phyloP scores from a whole-genome alignment of 179 eudicot species.

The Actinidia arguta region DNA sequence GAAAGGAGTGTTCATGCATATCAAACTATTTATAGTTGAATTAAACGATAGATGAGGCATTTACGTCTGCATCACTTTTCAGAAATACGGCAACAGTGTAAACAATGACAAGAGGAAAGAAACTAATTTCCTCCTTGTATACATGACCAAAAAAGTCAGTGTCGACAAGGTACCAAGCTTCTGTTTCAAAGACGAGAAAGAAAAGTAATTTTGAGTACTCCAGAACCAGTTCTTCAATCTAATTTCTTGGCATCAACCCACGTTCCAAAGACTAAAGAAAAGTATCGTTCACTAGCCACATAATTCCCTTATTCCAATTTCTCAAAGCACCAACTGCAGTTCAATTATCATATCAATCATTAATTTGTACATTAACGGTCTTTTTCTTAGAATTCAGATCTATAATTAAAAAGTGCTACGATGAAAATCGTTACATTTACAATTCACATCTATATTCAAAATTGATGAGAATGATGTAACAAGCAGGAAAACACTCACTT shows the following conservation, averaged over 20 bases:
- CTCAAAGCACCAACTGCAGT: slow-evolving; percentile 6
- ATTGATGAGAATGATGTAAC: neutral
- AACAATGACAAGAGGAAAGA: neutral
- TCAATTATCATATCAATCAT: neutral
- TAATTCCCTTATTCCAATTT: neutral
- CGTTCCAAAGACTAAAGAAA: neutral
- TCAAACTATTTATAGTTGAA: neutral
- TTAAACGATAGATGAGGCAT: neutral
- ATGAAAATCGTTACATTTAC: neutral
- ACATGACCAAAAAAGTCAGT: neutral
- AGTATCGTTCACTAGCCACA: neutral
- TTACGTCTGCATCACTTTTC: neutral
- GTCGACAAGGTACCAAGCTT: neutral
- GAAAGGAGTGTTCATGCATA: neutral
- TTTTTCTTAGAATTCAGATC: neutral
- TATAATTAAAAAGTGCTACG: neutral
- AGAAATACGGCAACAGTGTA: neutral
- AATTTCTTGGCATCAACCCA: neutral
- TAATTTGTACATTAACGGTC: neutral
- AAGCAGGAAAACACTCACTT: slow-evolving; percentile 44
- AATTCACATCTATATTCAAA: neutral
- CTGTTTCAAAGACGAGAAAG: neutral
- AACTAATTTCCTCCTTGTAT: slow-evolving; percentile 8
- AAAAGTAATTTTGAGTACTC: neutral
- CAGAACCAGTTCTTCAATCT: neutral